Evolutionary conservation across 2,329 filamentous ascomycete genomes (phyloP), one percentile per base, ranked within the genome.

Genomic region (Pseudogymnoascus sp.): DNA sequence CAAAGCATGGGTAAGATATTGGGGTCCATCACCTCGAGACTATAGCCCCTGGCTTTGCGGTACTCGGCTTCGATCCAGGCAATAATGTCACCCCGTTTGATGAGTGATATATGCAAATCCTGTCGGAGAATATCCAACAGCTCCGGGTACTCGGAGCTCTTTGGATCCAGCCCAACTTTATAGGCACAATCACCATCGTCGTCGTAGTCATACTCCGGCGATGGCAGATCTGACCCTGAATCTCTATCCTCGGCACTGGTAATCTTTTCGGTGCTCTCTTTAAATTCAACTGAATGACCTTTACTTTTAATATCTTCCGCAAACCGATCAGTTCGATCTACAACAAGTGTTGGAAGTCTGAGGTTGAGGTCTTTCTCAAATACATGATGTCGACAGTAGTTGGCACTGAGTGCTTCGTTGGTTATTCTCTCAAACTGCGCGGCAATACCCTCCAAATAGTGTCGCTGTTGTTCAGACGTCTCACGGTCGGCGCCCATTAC

Each of bases 401-500:
- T 41, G 1, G 28, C 34, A 30, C 37, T 18, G 11, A 62, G 28
- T 11, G 58, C 61, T 9, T 20, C 38, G 2, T 57, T 60, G 4
- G 37, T 38, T 20, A 60, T 22, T 6, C 11, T 32, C 20, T 62
- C 57, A 11, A 62, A 62, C 2, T 38, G 25, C 2, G 41, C 28
- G 0, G 58, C 39, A 9, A 62, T 62, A 1, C 47, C 28, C 18
- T 38, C 28, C n/a, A 85, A 70, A 9, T 78, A 77, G 2, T 71
- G 66, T 0, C 73, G 74, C 62, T 85, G 81, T 58, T 84, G 76
- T 0, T 70, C 59, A 0, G 71, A 14, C 0, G 76, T 80, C 3
- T 65, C 69, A 0, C 82, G 74, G 2, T 77, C 72, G 0, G 72
- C 70, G 0, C 84, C 84, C 0, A 87, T 72, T 2, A 70, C 8